Base-by-base conservation (phyloP, 2,329 filamentous ascomycete genomes). In the Fusarium sarcochroum region DNA sequence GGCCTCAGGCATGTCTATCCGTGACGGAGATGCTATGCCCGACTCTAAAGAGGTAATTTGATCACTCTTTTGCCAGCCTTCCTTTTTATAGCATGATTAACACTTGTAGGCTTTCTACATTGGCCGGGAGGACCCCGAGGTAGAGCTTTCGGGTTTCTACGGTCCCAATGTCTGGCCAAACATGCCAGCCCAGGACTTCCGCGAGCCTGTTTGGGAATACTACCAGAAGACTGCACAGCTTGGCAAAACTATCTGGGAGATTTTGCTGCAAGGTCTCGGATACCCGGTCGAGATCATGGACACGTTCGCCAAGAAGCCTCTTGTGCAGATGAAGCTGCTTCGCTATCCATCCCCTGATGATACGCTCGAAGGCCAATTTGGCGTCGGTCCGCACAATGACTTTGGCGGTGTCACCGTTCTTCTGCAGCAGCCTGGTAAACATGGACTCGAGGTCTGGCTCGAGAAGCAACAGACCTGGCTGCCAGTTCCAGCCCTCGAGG, bases 381-480 rank as follows among this genome's bases (percentile, higher is more conserved):
- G 40, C 13, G 40, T 76, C 46, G 74, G 71, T 25, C 70, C 70
- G 50, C 76, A 78, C 58, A 78, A 71, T 38, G 76, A 77, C 63
- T 77, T 76, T 45, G 74, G 76, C 14, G 63, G 71, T 35, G 62
- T 78, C 37, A 66, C 76, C 3, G 66, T 78, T 8, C 67, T 78
- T 7, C 65, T 77, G 8, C 76, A 78, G 58, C 61, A 78, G 62
- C 63, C 71, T 25, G 70, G 70, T 52, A 74, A 58, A 3, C 66
- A 75, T 30, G 76, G 75, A 2, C 67, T 78, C 1, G 71, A 78
- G 38, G 74, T 77, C 2, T 76, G 70, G 71, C 67, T 73, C 30
- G 70, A 70, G 8, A 58, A 59, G 7, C 68, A 56, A 1, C 64
- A 73, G 62, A 68, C 68, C 7, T 78, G 76, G 76, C 68, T 77